Conservation (phyloP, 2,329 filamentous ascomycete genomes). For the Plectosphaerella plurivora region DNA sequence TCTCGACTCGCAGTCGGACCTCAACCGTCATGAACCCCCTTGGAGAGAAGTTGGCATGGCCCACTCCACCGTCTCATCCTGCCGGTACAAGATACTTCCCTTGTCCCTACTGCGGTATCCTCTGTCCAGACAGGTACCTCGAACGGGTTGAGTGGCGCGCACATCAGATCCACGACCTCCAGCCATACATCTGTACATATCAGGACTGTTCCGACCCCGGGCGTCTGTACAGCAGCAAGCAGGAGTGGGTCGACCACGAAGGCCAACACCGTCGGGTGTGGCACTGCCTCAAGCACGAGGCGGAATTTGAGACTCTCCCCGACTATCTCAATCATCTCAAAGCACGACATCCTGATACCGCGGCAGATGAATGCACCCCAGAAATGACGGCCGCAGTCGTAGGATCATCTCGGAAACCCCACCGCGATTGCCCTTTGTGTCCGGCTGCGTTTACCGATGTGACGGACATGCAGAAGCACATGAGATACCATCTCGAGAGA, state of each 20-base stretch:
- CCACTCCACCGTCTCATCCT: neutral
- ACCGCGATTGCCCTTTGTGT: neutral
- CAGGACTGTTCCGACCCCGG: slow-evolving; percentile 10
- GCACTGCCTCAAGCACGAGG: slow-evolving; percentile 7
- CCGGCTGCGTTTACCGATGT: neutral
- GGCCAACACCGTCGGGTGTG: slow-evolving; percentile 10
- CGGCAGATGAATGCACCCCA: neutral
- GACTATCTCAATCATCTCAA: slow-evolving; percentile 6
- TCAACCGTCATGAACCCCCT: neutral
- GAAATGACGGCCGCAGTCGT: neutral
- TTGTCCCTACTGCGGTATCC: slow-evolving; percentile 10
- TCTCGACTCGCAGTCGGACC: slow-evolving; percentile 4
- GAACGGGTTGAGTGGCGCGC: neutral
- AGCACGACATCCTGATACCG: neutral
- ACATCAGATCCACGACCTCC: slow-evolving; percentile 13
- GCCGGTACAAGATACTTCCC: slow-evolving; percentile 4
- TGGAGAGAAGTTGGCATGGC: neutral
- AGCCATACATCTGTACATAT: slow-evolving; percentile 15
- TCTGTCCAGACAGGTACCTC: slow-evolving; percentile 11
- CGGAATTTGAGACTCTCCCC: slow-evolving; percentile 11
- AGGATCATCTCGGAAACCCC: neutral
- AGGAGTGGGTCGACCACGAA: slow-evolving; percentile 16
- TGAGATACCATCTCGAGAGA: neutral
- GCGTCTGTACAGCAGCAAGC: slow-evolving; percentile 8
- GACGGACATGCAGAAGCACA: neutral